A percentile compares a stretch with the other conserved stretches of the same genome.
Evolutionary conservation across 2,329 filamentous ascomycete species (phyloP).

Genomic region (Monilinia fructigena): DNA sequence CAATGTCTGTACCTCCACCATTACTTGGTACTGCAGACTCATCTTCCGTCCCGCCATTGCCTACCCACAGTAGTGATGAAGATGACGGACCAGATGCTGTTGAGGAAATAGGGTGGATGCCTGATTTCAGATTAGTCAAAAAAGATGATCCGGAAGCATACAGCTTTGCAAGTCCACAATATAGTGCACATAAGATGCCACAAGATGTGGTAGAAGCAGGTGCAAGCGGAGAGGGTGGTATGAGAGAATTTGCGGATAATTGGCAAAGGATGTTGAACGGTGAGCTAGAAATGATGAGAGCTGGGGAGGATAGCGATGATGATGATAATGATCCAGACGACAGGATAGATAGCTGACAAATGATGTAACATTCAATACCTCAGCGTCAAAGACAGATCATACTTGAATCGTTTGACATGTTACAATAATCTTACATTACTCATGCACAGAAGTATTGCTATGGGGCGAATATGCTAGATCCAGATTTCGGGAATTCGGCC

Average conservation of each 20-base stretch:
- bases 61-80: conserved; percentile 43
- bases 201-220: conserved; percentile 82
- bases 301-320: conserved; percentile 44
- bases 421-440: conserved; percentile 5
- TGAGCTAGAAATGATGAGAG: conserved; percentile 41
- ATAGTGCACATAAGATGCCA: conserved; percentile 92
- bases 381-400: not conserved
- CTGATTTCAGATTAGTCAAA: conserved; percentile 79
- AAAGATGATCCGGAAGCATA: conserved; percentile 86
- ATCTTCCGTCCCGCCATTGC: conserved; percentile 35
- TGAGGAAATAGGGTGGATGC: conserved; percentile 57
- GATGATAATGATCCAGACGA: conserved; percentile 38
- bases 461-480: conserved; percentile 13
- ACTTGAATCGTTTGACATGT: not conserved
- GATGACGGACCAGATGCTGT: conserved; percentile 50
- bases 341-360: not conserved
- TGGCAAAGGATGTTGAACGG: conserved; percentile 63
- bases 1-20: conserved; percentile 61
- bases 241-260: conserved; percentile 76
- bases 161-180: conserved; percentile 80
- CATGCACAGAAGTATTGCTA: conserved; percentile 7
- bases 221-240: conserved; percentile 66
- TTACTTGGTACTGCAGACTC: conserved; percentile 51
- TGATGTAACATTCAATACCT: not conserved
- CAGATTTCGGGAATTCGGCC: conserved; percentile 18